Evolutionary conservation across 495 filamentous ascomycete genomes (phyloP).

Genomic region (Tuber calosporum): DNA sequence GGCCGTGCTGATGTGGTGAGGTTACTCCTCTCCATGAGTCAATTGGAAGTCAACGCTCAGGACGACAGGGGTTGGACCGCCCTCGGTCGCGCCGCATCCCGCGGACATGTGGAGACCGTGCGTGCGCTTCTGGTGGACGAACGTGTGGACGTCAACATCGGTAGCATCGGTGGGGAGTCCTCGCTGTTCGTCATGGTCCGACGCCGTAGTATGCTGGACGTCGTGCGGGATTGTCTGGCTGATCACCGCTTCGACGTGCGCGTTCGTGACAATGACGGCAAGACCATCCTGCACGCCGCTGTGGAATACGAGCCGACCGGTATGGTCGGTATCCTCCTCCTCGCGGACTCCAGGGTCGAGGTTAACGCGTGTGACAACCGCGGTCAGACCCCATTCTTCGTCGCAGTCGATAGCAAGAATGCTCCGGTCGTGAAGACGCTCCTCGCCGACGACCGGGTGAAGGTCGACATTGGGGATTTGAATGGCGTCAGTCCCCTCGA

Average conservation of each 20-base stretch:
- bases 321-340: neutral
- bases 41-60: neutral
- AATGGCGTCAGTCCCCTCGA: neutral
- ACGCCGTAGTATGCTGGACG: neutral
- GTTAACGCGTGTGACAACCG: neutral
- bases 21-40: neutral
- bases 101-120: neutral
- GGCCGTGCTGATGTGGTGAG: neutral
- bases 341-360: neutral
- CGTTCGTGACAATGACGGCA: neutral
- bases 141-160: neutral
- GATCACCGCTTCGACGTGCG: neutral
- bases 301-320: neutral
- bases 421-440: neutral
- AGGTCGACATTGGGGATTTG: neutral
- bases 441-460: neutral
- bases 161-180: neutral
- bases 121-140: neutral
- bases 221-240: neutral
- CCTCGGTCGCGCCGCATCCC: neutral
- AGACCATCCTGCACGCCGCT: neutral
- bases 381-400: neutral
- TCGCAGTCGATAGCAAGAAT: neutral
- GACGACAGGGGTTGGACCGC: conserved; percentile 3
- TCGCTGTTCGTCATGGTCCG: neutral